phyloP scores from a whole-genome alignment of 805 yeast species.

The Wickerhamomyces canadensis region DNA sequence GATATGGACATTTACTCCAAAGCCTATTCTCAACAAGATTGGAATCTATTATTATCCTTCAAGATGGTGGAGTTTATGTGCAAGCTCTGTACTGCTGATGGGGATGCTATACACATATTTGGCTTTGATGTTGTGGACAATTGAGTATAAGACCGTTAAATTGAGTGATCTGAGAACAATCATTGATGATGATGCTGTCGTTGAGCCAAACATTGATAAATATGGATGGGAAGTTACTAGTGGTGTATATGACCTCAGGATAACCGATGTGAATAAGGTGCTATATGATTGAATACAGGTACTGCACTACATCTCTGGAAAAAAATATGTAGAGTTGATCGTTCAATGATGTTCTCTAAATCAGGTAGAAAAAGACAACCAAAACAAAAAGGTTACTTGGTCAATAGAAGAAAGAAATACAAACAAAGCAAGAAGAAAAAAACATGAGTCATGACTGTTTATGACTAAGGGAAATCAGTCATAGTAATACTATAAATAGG shows the following conservation, averaged over 20 bases:
- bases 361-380: too few relatives aligned
- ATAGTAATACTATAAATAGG: too few relatives aligned
- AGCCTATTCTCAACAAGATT: slow-evolving; percentile 40
- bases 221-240: slow-evolving; percentile 59
- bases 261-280: slow-evolving; percentile 61
- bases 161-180: slow-evolving; percentile 58
- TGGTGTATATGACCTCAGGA: slow-evolving; percentile 84
- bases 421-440: too few relatives aligned
- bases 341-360: too few relatives aligned
- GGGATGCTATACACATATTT: slow-evolving; percentile 68
- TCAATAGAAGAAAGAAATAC: too few relatives aligned
- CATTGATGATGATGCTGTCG: slow-evolving; percentile 52
- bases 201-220: slow-evolving; percentile 20
- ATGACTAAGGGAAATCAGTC: too few relatives aligned
- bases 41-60: slow-evolving; percentile 77
- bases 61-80: slow-evolving; percentile 83
- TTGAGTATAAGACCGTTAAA: slow-evolving; percentile 63
- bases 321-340: too few relatives aligned
- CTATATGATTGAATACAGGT: slow-evolving; percentile 34
- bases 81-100: slow-evolving; percentile 69
- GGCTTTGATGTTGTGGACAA: slow-evolving; percentile 64
- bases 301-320: too few relatives aligned
- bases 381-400: too few relatives aligned
- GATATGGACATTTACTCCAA: slow-evolving; percentile 74
- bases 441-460: too few relatives aligned